Evolutionary conservation across 495 filamentous ascomycete genomes (phyloP).

Genomic region (Tuber umbilicatum): DNA sequence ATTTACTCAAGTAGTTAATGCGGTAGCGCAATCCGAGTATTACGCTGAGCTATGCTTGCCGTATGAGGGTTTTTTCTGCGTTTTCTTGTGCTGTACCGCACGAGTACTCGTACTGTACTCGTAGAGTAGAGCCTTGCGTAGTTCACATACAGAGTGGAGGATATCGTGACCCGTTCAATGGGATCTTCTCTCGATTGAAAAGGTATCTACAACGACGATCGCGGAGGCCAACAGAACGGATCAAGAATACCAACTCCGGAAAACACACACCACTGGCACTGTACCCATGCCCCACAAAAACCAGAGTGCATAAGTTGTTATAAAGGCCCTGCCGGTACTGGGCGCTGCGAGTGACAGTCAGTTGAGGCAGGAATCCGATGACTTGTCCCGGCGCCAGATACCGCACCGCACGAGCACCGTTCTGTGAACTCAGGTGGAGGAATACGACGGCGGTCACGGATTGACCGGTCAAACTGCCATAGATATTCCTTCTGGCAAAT

Average conservation of each 20-base stretch:
- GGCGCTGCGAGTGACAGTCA: background rate
- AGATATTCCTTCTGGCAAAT: no score
- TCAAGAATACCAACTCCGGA: background rate
- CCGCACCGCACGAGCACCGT: no score
- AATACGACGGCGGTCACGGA: no score
- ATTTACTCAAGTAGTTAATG: no score
- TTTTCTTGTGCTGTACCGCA: background rate
- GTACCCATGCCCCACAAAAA: background rate
- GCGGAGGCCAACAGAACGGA: background rate
- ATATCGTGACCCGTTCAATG: background rate
- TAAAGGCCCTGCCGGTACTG: background rate
- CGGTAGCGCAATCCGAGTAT: background rate
- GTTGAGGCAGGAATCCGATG: background rate
- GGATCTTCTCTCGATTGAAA: background rate
- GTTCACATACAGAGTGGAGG: background rate
- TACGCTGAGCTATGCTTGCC: background rate
- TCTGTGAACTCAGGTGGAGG: no score
- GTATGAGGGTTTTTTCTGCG: background rate
- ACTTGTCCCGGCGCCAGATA: background rate
- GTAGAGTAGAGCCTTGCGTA: background rate
- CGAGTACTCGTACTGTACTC: background rate
- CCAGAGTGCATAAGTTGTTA: background rate
- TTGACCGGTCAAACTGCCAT: no score
- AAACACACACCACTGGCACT: background rate
- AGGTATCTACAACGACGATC: background rate